Base-by-base conservation (phyloP, 2,329 filamentous ascomycete species). In the Ophiostoma australiae region DNA sequence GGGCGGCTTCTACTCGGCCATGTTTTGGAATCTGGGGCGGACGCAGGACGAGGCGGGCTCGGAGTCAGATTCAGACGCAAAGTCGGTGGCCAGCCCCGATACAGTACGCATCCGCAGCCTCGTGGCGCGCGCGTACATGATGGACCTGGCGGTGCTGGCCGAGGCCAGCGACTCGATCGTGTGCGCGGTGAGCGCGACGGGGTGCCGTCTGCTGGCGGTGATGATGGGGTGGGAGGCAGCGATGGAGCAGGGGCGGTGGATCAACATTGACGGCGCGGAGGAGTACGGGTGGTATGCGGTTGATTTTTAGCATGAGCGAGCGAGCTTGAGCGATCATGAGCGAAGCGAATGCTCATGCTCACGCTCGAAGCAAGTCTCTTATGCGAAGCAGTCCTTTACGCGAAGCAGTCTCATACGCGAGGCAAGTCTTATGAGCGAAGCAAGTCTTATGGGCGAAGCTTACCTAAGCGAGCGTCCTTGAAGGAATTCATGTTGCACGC, bases 211-310 rank as follows among this genome's bases (percentile, higher is more conserved):
- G 70, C 78, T 96, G 73, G 93, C 87, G 1, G 91, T 97, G 58
- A 93, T 96, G 89, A 88, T 95, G 88, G 93, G 93, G 0, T 94
- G 91, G 91, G 90, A 94, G 52, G 84, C 83, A 39, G 87, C 85
- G 5, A 84, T 93, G 73, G 82, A 82, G 44, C 79, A 83, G 23
- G 84, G 83, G 1, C 82, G 84, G 65, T 96, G 92, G 91, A 83
- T 87, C 72, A 96, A 96, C 79, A 86, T 97, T n/a, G 91, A 94
- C 78, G 90, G 90, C 1, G 91, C 94, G 78, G 90, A 90, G 1
- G 84, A 84, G 15, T 88, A 85, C 75, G 82, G 83, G 15, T 92
- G 90, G 90, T 75, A 71, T 72, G 70, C 74, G 1, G 72, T 72
- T 6, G 70, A 71, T 37, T 63, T 72, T 39, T 72, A 35, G 63